Conservation (phyloP, 2,329 filamentous ascomycete species). For the Alternaria gansuensis region DNA sequence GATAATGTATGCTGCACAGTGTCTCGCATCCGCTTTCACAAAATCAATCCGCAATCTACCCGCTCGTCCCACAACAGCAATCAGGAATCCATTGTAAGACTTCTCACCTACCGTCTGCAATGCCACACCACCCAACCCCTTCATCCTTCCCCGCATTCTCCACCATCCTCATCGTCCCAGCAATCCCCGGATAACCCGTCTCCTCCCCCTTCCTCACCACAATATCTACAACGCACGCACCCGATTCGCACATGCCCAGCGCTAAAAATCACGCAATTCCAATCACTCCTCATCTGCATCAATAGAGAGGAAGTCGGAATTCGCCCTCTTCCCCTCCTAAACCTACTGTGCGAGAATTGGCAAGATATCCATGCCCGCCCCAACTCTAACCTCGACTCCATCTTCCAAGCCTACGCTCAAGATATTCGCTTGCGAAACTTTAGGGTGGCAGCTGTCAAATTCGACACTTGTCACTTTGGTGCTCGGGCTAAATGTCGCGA, state of each 20-base stretch:
- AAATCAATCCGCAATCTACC: not conserved
- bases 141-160: constrained; percentile 56
- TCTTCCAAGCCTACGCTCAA: constrained; percentile 53
- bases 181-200: constrained; percentile 36
- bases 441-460: constrained; percentile 57
- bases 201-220: constrained; percentile 55
- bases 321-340: constrained; percentile 47
- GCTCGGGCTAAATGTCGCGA: constrained; percentile 54
- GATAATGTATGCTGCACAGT: constrained; percentile 9
- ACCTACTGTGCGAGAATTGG: constrained; percentile 55
- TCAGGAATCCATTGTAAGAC: constrained; percentile 59
- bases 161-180: constrained; percentile 52
- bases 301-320: constrained; percentile 63
- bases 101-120: constrained; percentile 60
- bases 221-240: constrained; percentile 61
- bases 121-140: constrained; percentile 55
- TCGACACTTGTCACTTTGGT: constrained; percentile 62
- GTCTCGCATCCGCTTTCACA: not conserved
- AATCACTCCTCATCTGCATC: constrained; percentile 63
- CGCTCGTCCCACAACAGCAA: constrained; percentile 51
- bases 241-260: constrained; percentile 53
- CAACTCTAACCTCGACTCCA: constrained; percentile 57
- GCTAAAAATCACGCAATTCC: constrained; percentile 60
- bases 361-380: constrained; percentile 57
- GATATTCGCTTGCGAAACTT: constrained; percentile 60